A percentile compares a stretch with the other conserved stretches of the same genome.
Conservation (phyloP, 1,284 basidiomycete genomes). For the Malassezia caprae region DNA sequence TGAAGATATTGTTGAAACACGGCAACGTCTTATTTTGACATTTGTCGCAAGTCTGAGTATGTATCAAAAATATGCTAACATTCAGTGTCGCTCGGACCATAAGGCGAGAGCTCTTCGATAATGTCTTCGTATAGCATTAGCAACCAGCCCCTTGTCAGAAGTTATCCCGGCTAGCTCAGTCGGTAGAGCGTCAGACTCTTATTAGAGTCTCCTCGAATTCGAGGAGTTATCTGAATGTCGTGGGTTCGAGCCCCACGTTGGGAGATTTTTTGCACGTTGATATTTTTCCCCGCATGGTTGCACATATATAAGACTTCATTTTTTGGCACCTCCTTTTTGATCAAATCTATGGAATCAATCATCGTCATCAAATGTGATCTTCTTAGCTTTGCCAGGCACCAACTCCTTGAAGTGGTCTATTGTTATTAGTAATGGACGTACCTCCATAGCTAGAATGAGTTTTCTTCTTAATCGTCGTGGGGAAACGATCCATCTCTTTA, state of each 20-base stretch:
- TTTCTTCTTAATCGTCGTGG: constrained; percentile 90
- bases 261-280: constrained; percentile 19
- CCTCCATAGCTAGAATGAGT: constrained; percentile 58
- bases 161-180: constrained; percentile 35
- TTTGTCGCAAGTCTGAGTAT: constrained; percentile 54
- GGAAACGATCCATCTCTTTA: constrained; percentile 74
- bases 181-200: constrained; percentile 38
- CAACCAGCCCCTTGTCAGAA: neutral
- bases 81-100: constrained; percentile 5
- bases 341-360: constrained; percentile 9
- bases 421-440: neutral
- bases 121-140: neutral
- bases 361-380: constrained; percentile 43
- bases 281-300: no score
- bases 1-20: constrained; percentile 57
- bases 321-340: neutral
- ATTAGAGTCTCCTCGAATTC: constrained; percentile 18
- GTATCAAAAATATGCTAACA: neutral
- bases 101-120: neutral
- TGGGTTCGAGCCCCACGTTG: constrained; percentile 31
- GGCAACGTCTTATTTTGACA: constrained; percentile 52
- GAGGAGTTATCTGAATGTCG: constrained; percentile 23
- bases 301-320: no score
- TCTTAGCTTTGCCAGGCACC: constrained; percentile 64
- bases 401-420: constrained; percentile 48